Base-by-base conservation (phyloP, 805 yeast species). In the Teunomyces atbi region DNA sequence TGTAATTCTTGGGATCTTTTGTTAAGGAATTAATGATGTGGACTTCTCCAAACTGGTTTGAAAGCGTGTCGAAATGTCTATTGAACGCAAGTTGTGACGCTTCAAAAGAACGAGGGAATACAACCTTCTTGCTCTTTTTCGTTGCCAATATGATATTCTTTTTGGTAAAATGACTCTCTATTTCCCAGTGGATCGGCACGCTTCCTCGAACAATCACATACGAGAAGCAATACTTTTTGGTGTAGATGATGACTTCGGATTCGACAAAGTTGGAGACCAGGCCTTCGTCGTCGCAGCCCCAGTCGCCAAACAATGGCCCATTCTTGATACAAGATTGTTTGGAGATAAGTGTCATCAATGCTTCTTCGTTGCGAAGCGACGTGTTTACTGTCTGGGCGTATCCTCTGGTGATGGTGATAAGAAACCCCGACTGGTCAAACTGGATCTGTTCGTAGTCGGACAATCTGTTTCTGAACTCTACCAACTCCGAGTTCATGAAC, bases 281-380 rank as follows among this genome's bases (percentile, higher is more conserved):
- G 0, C 83, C 82, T 34, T 76, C 75, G 49, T 80, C 84, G 55
- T 80, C 84, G 54, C 78, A 69, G 28, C 84, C 81, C 67, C 76
- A 76, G 26, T 79, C 79, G 1, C 84, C 84, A 56, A 78, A 79
- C 15, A 79, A 59, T 0, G 76, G 71, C 0, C 82, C 82, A 30
- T 61, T 62, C 50, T 74, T 76, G 26, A 58, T 57, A 47, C 82
- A 76, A 26, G 75, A 68, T 50, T 79, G 84, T 52, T 76, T 78
- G 2, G 82, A 71, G 8, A 79, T 74, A 8, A 79, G 64, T 0
- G 83, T 77, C 30, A 79, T 49, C 42, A 76, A 55, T 0, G 72
- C 73, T 26, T 66, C 71, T 23, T 62, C 64, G 20, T 64, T 60
- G n/a, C 58, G 59, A 2, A 68, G 57, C 1, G 49, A 48, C 3